Base-by-base conservation (phyloP, 768 basidiomycete species). In the Pisolithus microcarpus region DNA sequence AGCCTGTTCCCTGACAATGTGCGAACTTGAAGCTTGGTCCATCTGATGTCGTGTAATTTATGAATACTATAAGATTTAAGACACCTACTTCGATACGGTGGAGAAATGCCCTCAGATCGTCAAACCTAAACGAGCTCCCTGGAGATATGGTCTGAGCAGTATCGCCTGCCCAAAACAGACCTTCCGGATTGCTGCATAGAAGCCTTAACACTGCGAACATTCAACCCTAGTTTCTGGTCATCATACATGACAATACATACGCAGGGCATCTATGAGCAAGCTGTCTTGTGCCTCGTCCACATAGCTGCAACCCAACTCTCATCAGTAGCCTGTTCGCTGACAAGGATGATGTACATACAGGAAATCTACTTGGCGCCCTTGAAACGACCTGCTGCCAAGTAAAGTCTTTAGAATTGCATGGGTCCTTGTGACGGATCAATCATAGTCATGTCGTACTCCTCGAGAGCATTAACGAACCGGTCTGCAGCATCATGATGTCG, bases 111-210 rank as follows among this genome's bases (percentile, higher is more conserved):
- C 81, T 87, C 46, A 89, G 61, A 40, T 87, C 84, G 48, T 83
- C 70, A 60, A 89, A 89, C 11, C 80, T 69, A 57, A 89, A 89
- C 0, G 83, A 75, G 54, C 82, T 85, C 2, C 86, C 86, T 0
- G 78, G 75, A 0, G 84, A 80, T 36, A 89, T 88, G 0, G 86
- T 84, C 55, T 89, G 87, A 0, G 87, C 85, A 0, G 87, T 87
- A 59, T 89, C 87, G 0, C 87, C 87, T 1, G 85, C 86, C 83
- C 84, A 87, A 54, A 88, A 83, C 21, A 87, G 64, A 0, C 86
- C 85, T 46, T 84, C 69, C 0, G 78, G 74, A 58, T 87, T 87
- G 11, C 64, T 63, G 53, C 83, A 87, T n/a, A 88, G 58, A 0
- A 71, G 69, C 28, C 84, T 69, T 37, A 88, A 63, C 3, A 88